Evolutionary conservation across 768 basidiomycete species (phyloP), one percentile per base, ranked within the genome.

Genomic region (Glaciozyma martinii): DNA sequence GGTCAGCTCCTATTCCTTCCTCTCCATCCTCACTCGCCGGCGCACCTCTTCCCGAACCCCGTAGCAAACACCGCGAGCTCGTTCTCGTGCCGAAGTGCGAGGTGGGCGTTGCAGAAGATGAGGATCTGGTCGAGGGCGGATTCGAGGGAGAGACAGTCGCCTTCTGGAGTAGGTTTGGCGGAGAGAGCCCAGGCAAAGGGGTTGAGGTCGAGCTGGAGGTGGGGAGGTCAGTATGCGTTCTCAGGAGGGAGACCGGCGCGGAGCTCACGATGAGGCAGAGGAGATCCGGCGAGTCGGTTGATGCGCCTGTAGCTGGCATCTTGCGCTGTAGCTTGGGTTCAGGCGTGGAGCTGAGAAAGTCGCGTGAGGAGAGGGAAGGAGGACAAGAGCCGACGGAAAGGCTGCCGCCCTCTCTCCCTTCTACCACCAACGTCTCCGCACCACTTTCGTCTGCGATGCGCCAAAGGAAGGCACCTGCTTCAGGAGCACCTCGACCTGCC

Each of bases 1-100:
- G n/a, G 8, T 25, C 23, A n/a, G n/a, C n/a, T 25, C 13, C 16
- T 25, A 49, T 21, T 12, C 13, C 21, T 60, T 30, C 58, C 60
- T 5, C 30, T 59, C 18, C 54, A n/a, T 25, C 16, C 25, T 50
- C 25, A 44, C 37, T 25, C 54, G 10, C 29, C 21, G 55, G 15
- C 79, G 33, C 7, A 89, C 90, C 89, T 91, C 76, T 85, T 86
- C 27, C 84, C 84, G 1, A 89, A 88, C 55, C 91, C 80, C 7
- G 93, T 94, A 12, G 85, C 94, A 75, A 90, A 94, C 61, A 97
- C 88, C 9, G 91, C 89, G 46, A 99, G 81, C 6, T 88, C 83
- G 75, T 99, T 99, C 76, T 94, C 92, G 78, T 92, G 87, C 69
- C 86, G 84, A 67, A 84, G 82, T 2, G 92, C 92, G 66, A 98